Conservation (phyloP, 1,139 yeast species). For the Pneumocystis carinii region DNA sequence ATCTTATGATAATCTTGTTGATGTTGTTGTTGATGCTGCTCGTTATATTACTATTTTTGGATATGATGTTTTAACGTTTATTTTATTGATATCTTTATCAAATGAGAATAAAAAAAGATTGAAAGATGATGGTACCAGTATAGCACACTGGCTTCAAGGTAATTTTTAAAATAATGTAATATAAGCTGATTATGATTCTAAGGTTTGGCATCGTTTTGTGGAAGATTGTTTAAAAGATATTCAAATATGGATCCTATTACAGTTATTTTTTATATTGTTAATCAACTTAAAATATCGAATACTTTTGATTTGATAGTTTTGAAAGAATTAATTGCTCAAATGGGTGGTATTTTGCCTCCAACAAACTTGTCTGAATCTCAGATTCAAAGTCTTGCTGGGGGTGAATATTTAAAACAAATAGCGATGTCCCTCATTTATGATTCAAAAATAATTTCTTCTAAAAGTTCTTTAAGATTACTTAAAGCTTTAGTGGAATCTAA, state of each 20-base stretch:
- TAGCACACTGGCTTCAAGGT: conserved; percentile 67
- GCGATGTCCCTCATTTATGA: conserved; percentile 56
- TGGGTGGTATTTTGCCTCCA: conserved; percentile 70
- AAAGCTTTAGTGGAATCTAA: conserved; percentile 33
- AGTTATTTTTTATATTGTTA: conserved; percentile 44
- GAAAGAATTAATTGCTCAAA: conserved; percentile 50
- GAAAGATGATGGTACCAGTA: conserved; percentile 69
- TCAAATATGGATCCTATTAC: conserved; percentile 26
- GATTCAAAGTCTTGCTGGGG: conserved; percentile 53
- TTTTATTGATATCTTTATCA: conserved; percentile 41
- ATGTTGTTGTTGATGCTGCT: conserved; percentile 67
- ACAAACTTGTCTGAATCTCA: conserved; percentile 53
- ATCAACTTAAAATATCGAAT: conserved; percentile 49
- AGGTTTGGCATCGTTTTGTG: conserved; percentile 23
- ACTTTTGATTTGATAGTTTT: conserved; percentile 53
- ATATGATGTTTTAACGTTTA: conserved; percentile 74
- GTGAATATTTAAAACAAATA: conserved; percentile 38
- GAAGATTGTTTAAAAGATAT: conserved; percentile 24
- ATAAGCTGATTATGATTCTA: conserved; percentile 26
- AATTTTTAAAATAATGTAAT: conserved; percentile 1
- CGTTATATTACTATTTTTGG: conserved; percentile 62
- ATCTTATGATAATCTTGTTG: conserved; percentile 77
- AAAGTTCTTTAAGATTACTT: conserved; percentile 42
- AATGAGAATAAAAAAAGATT: conserved; percentile 29
- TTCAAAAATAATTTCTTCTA: conserved; percentile 19